Evolutionary conservation across 768 basidiomycete genomes (phyloP).

Genomic region (Mycena epipterygia): DNA sequence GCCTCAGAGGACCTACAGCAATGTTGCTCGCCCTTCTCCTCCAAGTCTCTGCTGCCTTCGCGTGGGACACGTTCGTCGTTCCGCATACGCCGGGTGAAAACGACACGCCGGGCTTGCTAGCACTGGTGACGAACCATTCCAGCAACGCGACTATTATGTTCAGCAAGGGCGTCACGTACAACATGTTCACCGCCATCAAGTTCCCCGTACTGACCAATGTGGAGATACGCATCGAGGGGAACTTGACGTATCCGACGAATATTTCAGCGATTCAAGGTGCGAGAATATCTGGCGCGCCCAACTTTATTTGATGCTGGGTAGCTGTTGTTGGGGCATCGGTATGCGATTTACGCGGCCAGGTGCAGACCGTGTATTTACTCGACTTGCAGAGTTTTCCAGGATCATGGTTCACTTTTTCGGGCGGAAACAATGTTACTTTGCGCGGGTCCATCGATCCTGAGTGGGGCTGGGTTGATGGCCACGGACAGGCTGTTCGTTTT

Average conservation of each 20-base stretch:
- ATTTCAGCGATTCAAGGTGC: constrained; percentile 65
- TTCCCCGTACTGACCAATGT: constrained; percentile 70
- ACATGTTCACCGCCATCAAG: constrained; percentile 70
- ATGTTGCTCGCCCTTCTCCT: constrained; percentile 38
- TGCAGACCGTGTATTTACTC: not conserved
- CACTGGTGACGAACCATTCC: constrained; percentile 57
- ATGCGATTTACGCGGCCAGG: constrained; percentile 18
- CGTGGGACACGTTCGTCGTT: constrained; percentile 66
- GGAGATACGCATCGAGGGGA: constrained; percentile 69
- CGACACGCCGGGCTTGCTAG: constrained; percentile 63
- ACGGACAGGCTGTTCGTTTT: constrained; percentile 64
- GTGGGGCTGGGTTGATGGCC: constrained; percentile 76
- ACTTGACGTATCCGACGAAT: constrained; percentile 67
- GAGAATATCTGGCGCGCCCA: not conserved
- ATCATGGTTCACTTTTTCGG: constrained; percentile 66
- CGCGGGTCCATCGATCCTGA: constrained; percentile 66
- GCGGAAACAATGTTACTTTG: constrained; percentile 71
- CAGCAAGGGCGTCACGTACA: constrained; percentile 68
- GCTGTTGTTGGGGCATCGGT: constrained; percentile 62
- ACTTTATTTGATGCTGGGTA: constrained; percentile 31
- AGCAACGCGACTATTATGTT: constrained; percentile 69
- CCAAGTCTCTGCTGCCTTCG: constrained; percentile 41
- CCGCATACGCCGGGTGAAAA: constrained; percentile 62
- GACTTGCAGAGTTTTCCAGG: constrained; percentile 57
- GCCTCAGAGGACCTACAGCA: not conserved